These are phyloP conservation scores for Allium cepa DNA, from an alignment of 106 monocot genomes.

Conservation along the genomic window DNA sequence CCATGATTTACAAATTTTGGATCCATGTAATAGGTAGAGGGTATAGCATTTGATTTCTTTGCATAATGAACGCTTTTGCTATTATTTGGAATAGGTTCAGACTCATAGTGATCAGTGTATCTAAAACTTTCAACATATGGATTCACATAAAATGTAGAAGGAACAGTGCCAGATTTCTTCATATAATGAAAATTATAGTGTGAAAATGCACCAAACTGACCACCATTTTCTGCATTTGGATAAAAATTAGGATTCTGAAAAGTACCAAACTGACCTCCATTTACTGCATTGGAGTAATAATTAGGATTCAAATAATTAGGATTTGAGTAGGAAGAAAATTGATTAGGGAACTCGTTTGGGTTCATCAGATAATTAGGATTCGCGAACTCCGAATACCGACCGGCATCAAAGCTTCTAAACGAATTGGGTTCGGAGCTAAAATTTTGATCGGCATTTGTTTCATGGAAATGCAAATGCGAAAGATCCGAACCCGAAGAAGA, in stretches of 20 bases:
- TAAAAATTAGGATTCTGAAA: slow-evolving; percentile 6
- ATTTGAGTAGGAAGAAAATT: slow-evolving; percentile 1
- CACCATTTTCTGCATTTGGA: not conserved
- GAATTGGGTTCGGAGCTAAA: slow-evolving; percentile 16
- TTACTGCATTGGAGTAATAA: not conserved
- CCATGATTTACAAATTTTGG: slow-evolving; percentile 14
- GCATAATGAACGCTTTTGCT: slow-evolving; percentile 25
- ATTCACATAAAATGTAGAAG: slow-evolving; percentile 48
- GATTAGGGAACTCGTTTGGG: not conserved
- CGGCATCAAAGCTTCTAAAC: not conserved
- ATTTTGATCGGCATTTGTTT: slow-evolving; percentile 4
- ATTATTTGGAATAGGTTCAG: too few species aligned
- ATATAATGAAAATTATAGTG: slow-evolving; percentile 46
- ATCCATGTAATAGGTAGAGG: slow-evolving; percentile 47
- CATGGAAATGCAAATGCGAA: slow-evolving; percentile 22
- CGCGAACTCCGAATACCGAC: not conserved
- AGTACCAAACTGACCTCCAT: slow-evolving; percentile 1
- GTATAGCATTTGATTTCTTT: slow-evolving; percentile 35
- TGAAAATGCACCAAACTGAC: slow-evolving; percentile 2
- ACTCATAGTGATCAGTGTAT: slow-evolving; percentile 11
- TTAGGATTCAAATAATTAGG: not conserved
- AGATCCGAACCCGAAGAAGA: slow-evolving; percentile 14
- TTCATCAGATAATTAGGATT: slow-evolving; percentile 1
- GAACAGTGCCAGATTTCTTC: slow-evolving; percentile 37
- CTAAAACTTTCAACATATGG: slow-evolving; percentile 14